Evolutionary conservation across 768 basidiomycete genomes (phyloP).

Genomic region (Termitomyces bulborhizus): DNA sequence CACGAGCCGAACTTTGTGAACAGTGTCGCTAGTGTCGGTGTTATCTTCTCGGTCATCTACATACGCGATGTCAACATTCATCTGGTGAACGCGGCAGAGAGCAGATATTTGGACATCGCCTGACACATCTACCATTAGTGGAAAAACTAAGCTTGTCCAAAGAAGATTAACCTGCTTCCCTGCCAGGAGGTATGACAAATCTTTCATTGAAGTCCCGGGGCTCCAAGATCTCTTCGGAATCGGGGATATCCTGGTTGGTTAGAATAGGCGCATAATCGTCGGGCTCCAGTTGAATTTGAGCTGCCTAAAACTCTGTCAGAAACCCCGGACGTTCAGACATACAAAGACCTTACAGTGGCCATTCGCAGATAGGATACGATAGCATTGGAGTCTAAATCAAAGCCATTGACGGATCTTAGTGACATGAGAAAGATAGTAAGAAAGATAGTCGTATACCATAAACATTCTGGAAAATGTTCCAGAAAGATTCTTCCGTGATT

Average conservation of each 20-base stretch:
- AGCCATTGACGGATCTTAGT: not conserved
- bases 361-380: slow-evolving; percentile 79
- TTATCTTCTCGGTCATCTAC: slow-evolving; percentile 53
- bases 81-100: slow-evolving; percentile 56
- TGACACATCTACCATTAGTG: slow-evolving; percentile 13
- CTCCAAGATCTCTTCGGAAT: slow-evolving; percentile 51
- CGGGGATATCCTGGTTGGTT: slow-evolving; percentile 47
- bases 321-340: not conserved
- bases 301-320: slow-evolving; percentile 33
- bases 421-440: not conserved
- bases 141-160: not conserved
- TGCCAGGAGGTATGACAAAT: slow-evolving; percentile 72
- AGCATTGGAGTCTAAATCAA: slow-evolving; percentile 51
- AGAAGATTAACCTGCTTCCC: slow-evolving; percentile 58
- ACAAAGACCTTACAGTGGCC: slow-evolving; percentile 43
- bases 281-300: slow-evolving; percentile 65
- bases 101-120: slow-evolving; percentile 85
- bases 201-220: slow-evolving; percentile 66
- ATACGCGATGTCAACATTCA: slow-evolving; percentile 73
- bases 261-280: slow-evolving; percentile 67
- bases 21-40: too few relatives aligned
- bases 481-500: slow-evolving; percentile 31
- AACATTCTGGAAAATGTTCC: slow-evolving; percentile 48
- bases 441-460: slow-evolving; percentile 30
- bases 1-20: slow-evolving; percentile 55